phyloP scores from a whole-genome alignment of 441 rosid species.

The Daphne laureola region DNA sequence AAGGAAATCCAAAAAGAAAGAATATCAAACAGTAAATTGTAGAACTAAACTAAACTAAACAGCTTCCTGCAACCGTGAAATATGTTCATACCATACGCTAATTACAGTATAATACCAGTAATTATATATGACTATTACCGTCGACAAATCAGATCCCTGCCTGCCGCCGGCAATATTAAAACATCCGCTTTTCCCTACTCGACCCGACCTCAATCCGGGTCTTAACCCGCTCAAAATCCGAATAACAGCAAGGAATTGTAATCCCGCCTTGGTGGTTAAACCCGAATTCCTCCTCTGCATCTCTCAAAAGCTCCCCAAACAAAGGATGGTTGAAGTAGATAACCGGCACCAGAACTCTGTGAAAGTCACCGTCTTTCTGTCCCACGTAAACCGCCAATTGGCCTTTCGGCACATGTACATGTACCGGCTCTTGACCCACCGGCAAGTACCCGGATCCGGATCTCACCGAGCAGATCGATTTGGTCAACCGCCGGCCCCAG shows the following conservation, averaged over 20 bases:
- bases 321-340: conserved; percentile 84
- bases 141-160: conserved; percentile 18
- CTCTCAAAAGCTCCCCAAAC: conserved; percentile 61
- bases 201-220: conserved; percentile 50
- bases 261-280: conserved; percentile 72
- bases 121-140: neutral
- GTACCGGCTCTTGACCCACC: conserved; percentile 26
- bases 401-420: conserved; percentile 50
- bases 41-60: neutral
- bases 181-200: conserved; percentile 36
- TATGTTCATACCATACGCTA: no score
- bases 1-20: no score
- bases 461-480: conserved; percentile 23
- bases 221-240: conserved; percentile 71
- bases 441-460: conserved; percentile 31
- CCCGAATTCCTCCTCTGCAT: conserved; percentile 69
- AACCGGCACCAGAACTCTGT: conserved; percentile 70
- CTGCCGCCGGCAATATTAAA: conserved; percentile 13
- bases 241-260: conserved; percentile 70
- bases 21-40: no score
- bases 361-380: conserved; percentile 52
- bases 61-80: no score
- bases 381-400: conserved; percentile 78
- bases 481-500: conserved; percentile 55
- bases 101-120: no score